Base-by-base conservation (phyloP, 1,139 yeast species). In the Scheffersomyces segobiensis region DNA sequence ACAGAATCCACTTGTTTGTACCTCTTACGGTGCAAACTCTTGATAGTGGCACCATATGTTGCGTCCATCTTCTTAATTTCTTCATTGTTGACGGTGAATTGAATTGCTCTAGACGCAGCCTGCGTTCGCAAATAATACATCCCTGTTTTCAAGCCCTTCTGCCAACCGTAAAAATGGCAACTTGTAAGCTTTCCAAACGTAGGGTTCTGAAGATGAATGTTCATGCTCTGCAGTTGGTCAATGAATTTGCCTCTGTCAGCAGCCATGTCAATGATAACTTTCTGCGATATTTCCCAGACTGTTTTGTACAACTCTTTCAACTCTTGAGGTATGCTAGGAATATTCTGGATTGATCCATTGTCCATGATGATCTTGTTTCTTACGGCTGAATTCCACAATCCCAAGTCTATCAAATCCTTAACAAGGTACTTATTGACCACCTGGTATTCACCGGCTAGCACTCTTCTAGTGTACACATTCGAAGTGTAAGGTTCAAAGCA, bases 151-250 rank as follows among this genome's bases (percentile, higher is more conserved):
- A 95, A 84, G 53, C 98, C 99, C 80, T 88, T 90, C 76, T 89
- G 89, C 98, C 98, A 95, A 52, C 97, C 97, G 73, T 93, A 92
- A 79, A 95, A 95, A 75, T 95, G 98, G 96, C 93, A 93, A 68
- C 93, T 86, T n/a, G 98, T 93, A 64, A 95, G 82, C 74, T 93
- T 93, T 62, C 97, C 96, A 87, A 91, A 87, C 1, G 98, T 91
- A 55, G 98, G 98, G 58, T 88, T 86, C 71, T 85, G 87, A 74
- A 93, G 81, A 78, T 91, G 90, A 66, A 93, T 87, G 75, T 93
- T 95, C 83, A 95, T 80, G 57, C 96, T 87, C 78, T 95, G 98
- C 62, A 96, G 91, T 76, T 95, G 99, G 75, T 95, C 99, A 70
- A 95, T 88, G 76, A 86, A 95, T 39, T 96, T 92, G 53, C 95